Conservation (phyloP, 768 basidiomycete genomes). For the Lactifluus echinatus region DNA sequence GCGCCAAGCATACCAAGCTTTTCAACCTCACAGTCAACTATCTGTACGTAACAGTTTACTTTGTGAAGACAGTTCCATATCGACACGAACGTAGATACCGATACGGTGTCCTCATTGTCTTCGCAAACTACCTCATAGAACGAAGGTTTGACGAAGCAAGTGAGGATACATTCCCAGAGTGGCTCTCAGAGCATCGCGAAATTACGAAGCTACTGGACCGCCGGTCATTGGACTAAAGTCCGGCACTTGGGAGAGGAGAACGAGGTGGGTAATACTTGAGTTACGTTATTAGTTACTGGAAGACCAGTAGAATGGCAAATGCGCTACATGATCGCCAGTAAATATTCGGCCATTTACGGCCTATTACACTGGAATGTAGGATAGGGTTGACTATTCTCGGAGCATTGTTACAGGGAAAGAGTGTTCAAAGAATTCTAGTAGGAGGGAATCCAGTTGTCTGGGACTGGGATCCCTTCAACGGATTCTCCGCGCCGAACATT, state of each 20-base stretch:
- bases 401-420: too few relatives aligned
- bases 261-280: too few relatives aligned
- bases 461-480: too few relatives aligned
- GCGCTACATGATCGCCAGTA: too few relatives aligned
- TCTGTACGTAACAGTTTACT: constrained; percentile 40
- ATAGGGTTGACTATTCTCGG: too few relatives aligned
- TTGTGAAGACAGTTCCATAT: neutral
- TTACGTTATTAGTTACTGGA: too few relatives aligned
- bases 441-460: too few relatives aligned
- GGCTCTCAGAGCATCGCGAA: constrained; percentile 79
- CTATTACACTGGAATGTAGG: too few relatives aligned
- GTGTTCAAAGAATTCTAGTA: too few relatives aligned
- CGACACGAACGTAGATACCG: constrained; percentile 46
- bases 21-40: constrained; percentile 81
- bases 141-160: constrained; percentile 33
- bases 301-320: neutral
- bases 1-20: constrained; percentile 66
- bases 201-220: constrained; percentile 66
- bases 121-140: constrained; percentile 92
- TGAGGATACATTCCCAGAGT: constrained; percentile 59
- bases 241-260: neutral
- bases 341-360: too few relatives aligned
- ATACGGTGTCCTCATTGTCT: constrained; percentile 87
- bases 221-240: constrained; percentile 54
- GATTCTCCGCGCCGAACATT: too few relatives aligned